Evolutionary conservation across 2,329 filamentous ascomycete species (phyloP).

Genomic region (Aspergillus clavatus): DNA sequence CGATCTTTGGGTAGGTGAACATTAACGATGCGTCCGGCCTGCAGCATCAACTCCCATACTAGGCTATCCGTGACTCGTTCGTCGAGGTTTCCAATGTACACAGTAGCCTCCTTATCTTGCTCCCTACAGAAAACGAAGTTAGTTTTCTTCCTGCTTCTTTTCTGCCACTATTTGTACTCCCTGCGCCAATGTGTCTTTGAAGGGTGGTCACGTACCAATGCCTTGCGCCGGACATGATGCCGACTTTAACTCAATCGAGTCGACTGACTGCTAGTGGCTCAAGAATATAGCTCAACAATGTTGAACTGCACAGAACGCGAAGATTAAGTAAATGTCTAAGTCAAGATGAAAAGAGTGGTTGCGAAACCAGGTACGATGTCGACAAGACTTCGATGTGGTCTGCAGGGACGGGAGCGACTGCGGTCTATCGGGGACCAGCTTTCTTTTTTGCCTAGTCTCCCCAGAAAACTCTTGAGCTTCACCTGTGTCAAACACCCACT

Average conservation of each 20-base stretch:
- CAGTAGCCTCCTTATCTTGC: conserved; percentile 95
- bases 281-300: not conserved
- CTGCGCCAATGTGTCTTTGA: not conserved
- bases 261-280: not conserved
- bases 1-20: conserved; percentile 98
- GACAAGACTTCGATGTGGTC: not conserved
- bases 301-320: not conserved
- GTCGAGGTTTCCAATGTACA: conserved; percentile 98
- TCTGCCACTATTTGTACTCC: not conserved
- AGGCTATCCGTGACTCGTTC: conserved; percentile 87
- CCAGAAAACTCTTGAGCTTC: conserved; percentile 30
- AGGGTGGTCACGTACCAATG: conserved; percentile 59
- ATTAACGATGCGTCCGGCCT: conserved; percentile 94
- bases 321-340: not conserved
- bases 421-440: conserved; percentile 13
- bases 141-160: conserved; percentile 13
- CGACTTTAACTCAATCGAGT: conserved; percentile 2
- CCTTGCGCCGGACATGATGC: conserved; percentile 62
- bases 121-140: conserved; percentile 56
- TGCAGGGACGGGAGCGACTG: conserved; percentile 1
- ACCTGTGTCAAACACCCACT: conserved; percentile 10
- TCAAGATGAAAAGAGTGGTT: not conserved
- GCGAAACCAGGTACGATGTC: not conserved
- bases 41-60: conserved; percentile 97
- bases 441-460: conserved; percentile 14